Conservation (phyloP, 2,329 filamentous ascomycete species). For the Dactylellina cionopaga region DNA sequence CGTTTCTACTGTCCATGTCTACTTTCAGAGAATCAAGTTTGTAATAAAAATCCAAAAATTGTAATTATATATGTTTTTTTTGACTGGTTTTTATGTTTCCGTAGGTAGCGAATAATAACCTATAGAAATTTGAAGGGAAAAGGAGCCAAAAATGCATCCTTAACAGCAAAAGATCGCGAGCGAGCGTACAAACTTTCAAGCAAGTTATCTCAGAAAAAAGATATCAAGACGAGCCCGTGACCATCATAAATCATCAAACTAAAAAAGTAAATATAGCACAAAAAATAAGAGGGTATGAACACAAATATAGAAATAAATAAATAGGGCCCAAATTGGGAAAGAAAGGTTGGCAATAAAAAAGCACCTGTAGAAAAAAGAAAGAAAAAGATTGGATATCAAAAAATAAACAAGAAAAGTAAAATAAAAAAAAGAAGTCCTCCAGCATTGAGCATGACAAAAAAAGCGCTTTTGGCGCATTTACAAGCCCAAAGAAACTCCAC, state of each 20-base stretch:
- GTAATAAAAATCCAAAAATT: background rate
- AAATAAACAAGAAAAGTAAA: conserved; percentile 12
- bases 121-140: conserved; percentile 23
- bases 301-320: too few species aligned
- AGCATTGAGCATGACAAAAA: conserved; percentile 2
- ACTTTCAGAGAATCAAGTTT: too few species aligned
- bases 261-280: background rate
- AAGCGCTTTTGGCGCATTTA: conserved; percentile 24
- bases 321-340: too few species aligned
- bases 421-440: conserved; percentile 3
- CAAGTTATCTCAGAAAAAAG: background rate
- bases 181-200: conserved; percentile 40
- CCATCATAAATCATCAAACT: conserved; percentile 34
- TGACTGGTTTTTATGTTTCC: conserved; percentile 6
- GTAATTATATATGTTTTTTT: conserved; percentile 2
- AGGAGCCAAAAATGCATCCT: background rate
- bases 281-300: too few species aligned
- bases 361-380: conserved; percentile 1
- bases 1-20: too few species aligned
- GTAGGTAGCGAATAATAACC: conserved; percentile 53
- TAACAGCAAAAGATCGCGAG: conserved; percentile 22
- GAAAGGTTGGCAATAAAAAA: conserved; percentile 5
- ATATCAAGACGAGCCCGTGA: background rate
- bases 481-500: conserved; percentile 52
- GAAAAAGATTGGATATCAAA: conserved; percentile 6